Conservation (phyloP, 148 eudicot genomes). For the Chenopodium berlandieri region DNA sequence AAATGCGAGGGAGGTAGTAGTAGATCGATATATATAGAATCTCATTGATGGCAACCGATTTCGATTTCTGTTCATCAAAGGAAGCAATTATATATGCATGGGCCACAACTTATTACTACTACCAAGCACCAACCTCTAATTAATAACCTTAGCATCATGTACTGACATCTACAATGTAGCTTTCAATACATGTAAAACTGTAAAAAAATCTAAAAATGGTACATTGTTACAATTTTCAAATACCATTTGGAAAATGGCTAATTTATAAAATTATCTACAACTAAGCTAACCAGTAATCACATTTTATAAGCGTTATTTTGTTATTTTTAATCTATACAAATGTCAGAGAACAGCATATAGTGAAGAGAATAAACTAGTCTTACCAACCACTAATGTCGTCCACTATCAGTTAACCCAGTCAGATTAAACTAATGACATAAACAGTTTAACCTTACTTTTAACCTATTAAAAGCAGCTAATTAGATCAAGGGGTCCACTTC, state of each 20-base stretch:
- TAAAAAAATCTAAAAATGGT: neutral
- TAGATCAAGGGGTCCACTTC: slow-evolving; percentile 11
- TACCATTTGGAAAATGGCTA: no score
- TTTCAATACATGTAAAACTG: neutral
- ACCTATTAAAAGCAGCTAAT: slow-evolving; percentile 10
- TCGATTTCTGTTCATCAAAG: no score
- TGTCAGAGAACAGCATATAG: neutral
- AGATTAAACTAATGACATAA: neutral
- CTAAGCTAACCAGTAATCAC: neutral
- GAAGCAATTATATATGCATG: neutral
- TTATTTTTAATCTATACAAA: neutral
- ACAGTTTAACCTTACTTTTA: neutral
- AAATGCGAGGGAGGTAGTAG: no score
- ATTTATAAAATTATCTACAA: no score
- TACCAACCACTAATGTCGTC: slow-evolving; percentile 5
- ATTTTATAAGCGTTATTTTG: neutral
- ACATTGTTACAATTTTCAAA: no score
- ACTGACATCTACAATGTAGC: neutral
- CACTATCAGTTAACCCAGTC: slow-evolving; percentile 7
- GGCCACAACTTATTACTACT: neutral
- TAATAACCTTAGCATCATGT: neutral
- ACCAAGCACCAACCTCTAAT: neutral
- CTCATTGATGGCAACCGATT: no score
- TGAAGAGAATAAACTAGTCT: neutral
- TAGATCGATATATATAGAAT: no score